A percentile compares a stretch with the other conserved stretches of the same genome.
Conservation (phyloP, 306 rosid species). For the Heteromeles arbutifolia region DNA sequence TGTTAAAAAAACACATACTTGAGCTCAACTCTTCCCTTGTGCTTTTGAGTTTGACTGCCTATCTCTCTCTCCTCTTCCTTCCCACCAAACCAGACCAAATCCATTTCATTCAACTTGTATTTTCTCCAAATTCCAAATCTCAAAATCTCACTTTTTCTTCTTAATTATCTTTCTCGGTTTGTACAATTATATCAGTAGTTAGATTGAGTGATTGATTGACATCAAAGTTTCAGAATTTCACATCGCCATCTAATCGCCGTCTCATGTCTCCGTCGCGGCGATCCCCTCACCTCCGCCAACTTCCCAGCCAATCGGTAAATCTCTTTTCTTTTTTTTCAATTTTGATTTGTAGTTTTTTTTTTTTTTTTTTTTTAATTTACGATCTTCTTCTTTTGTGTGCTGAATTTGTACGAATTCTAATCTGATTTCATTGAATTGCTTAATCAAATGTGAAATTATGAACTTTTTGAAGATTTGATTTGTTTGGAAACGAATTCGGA, state of each 20-base stretch:
- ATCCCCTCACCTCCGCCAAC: not conserved
- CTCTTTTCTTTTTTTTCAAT: not conserved
- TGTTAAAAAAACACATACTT: not conserved
- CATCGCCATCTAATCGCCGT: not conserved
- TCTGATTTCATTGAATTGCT: not conserved
- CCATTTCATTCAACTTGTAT: not conserved
- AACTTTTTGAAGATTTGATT: not conserved
- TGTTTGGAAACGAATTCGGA: not conserved
- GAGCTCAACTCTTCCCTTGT: constrained; percentile 19
- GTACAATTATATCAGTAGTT: not conserved
- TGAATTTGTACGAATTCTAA: not conserved
- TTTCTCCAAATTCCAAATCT: not conserved
- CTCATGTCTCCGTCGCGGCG: not conserved
- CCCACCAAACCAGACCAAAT: constrained; percentile 8
- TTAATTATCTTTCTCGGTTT: not conserved
- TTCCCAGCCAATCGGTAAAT: constrained; percentile 11
- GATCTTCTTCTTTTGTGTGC: not conserved
- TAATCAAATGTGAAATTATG: not conserved
- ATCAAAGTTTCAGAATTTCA: not conserved
- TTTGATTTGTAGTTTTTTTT: not conserved
- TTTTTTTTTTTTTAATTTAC: not conserved
- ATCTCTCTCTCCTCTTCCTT: too few species aligned
- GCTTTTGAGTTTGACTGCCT: constrained; percentile 25
- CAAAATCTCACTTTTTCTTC: not conserved
- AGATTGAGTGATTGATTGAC: not conserved